Base-by-base conservation (phyloP, 768 basidiomycete genomes). In the Lactarius deliciosus region DNA sequence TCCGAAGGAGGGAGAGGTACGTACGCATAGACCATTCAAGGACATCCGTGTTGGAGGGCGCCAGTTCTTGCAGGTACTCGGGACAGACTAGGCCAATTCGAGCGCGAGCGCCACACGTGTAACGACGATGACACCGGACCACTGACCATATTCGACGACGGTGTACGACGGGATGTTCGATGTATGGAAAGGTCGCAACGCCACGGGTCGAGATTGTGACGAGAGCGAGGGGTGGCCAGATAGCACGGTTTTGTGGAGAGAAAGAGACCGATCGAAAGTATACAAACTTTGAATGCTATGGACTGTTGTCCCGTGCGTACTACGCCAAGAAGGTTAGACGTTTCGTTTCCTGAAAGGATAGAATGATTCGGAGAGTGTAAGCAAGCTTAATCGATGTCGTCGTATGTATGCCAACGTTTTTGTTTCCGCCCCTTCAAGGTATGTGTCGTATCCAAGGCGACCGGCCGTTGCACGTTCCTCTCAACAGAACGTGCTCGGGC, bases 401-500 rank as follows among this genome's bases (percentile, higher is more conserved):
- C 56, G 54, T 47, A 47, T 20, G 45, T 47, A 47, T 50, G n/a
- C 50, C 62, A 67, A 62, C 60, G 60, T 59, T 67, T 66, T 67
- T 67, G 66, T 63, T 59, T 67, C 66, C 66, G 61, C 57, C 57
- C 47, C n/a, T 58, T 28, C 43, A 9, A n/a, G 57, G 18, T 5
- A 18, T 6, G 32, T 20, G 13, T 54, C n/a, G 66, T 67, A 67
- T 67, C 66, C 66, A 67, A 67, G 66, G 66, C 66, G 66, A 67
- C 66, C 56, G 58, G 50, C 22, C 57, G 55, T 34, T 58, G 41
- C 66, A 63, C 57, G 61, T 59, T 63, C 50, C 57, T 18, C 16
- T 22, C 32, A 54, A 15, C 11, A 38, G 38, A 20, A 47, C 45
- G 54, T 63, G 60, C 43, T 50, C 22, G 55, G 61, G 50, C 7